These are phyloP conservation scores for Annulohypoxylon moriforme DNA, from an alignment of 495 filamentous ascomycete species.

Conservation along the genomic window DNA sequence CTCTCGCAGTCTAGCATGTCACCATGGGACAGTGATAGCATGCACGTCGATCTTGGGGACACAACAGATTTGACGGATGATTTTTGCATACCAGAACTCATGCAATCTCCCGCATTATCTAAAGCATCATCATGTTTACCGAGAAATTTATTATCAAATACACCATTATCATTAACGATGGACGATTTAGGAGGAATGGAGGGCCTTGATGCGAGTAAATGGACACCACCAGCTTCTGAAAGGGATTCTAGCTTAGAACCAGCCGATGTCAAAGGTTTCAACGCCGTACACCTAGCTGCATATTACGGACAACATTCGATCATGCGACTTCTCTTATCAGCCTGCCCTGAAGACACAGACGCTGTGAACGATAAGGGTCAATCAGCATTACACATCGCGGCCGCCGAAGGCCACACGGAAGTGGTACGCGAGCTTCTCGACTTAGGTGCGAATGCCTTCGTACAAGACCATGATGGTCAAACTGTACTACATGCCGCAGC, in stretches of 20 bases:
- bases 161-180: slow-evolving; percentile 10
- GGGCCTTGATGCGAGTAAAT: not conserved
- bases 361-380: slow-evolving; percentile 17
- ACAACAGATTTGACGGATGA: slow-evolving; percentile 5
- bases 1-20: not conserved
- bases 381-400: slow-evolving; percentile 17
- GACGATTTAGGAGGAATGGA: slow-evolving; percentile 10
- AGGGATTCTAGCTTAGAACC: slow-evolving; percentile 13
- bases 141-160: not conserved
- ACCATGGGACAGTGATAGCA: slow-evolving; percentile 8
- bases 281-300: slow-evolving; percentile 14
- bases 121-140: slow-evolving; percentile 6
- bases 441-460: slow-evolving; percentile 14
- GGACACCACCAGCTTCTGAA: slow-evolving; percentile 12
- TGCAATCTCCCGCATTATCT: slow-evolving; percentile 16
- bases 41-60: slow-evolving; percentile 8
- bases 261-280: slow-evolving; percentile 13
- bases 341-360: slow-evolving; percentile 11
- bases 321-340: slow-evolving; percentile 4
- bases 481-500: slow-evolving; percentile 12
- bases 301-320: slow-evolving; percentile 17
- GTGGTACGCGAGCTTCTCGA: slow-evolving; percentile 17
- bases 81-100: slow-evolving; percentile 14
- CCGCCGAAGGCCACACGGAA: slow-evolving; percentile 7
- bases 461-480: slow-evolving; percentile 3